Conservation (phyloP, 192 early-diverging fungal species). For the Podochytrium sp. region DNA sequence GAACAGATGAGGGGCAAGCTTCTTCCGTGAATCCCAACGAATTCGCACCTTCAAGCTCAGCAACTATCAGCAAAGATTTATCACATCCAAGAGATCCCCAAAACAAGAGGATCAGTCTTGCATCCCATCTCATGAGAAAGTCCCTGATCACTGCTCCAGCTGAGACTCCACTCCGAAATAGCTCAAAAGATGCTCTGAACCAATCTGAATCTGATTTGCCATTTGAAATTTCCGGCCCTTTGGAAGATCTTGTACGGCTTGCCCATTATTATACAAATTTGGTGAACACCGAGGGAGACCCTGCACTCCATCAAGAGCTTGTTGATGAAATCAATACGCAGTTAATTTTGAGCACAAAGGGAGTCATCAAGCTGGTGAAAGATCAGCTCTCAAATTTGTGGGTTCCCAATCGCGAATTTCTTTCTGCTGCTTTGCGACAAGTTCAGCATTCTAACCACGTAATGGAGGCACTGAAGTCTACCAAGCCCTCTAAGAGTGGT, state of each 20-base stretch:
- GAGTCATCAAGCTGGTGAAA: conserved; percentile 57
- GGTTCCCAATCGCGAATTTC: conserved; percentile 58
- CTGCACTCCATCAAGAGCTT: conserved; percentile 31
- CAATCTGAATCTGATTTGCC: too few species aligned
- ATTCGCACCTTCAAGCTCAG: too few species aligned
- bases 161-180: too few species aligned
- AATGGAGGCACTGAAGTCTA: conserved; percentile 42
- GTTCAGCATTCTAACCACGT: conserved; percentile 51
- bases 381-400: conserved; percentile 52
- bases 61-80: too few species aligned
- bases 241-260: conserved; percentile 43
- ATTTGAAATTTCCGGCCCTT: conserved; percentile 2
- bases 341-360: conserved; percentile 46
- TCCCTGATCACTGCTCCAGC: too few species aligned
- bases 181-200: too few species aligned
- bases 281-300: conserved; percentile 22
- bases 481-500: conserved; percentile 29
- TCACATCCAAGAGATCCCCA: too few species aligned
- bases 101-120: too few species aligned
- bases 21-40: too few species aligned
- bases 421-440: conserved; percentile 42
- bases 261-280: conserved; percentile 42
- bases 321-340: conserved; percentile 40
- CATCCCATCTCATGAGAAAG: too few species aligned
- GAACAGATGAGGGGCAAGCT: too few species aligned